phyloP scores from a whole-genome alignment of 1,284 basidiomycete species.

The Heterobasidion parviporum region DNA sequence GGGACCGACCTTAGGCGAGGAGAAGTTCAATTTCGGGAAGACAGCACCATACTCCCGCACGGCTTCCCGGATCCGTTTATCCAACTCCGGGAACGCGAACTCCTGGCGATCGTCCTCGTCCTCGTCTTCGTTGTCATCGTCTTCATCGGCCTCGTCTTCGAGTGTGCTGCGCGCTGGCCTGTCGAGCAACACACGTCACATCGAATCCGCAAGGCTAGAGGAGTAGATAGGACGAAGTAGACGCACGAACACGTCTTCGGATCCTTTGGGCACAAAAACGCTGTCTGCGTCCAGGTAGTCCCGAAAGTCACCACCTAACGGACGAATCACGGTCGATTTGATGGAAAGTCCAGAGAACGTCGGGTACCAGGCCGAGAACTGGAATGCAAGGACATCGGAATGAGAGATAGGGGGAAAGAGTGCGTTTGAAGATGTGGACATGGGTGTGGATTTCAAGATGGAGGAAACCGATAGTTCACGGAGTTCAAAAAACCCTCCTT shows the following conservation, averaged over 20 bases:
- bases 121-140: conserved; percentile 31
- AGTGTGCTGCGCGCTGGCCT: conserved; percentile 47
- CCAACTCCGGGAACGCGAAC: conserved; percentile 74
- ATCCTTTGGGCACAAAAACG: conserved; percentile 77
- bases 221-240: not conserved
- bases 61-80: conserved; percentile 62
- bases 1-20: conserved; percentile 69
- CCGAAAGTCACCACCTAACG: conserved; percentile 57
- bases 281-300: conserved; percentile 76
- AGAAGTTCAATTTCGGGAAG: conserved; percentile 95
- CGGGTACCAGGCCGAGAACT: conserved; percentile 88
- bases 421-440: not conserved
- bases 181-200: conserved; percentile 10
- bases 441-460: not conserved
- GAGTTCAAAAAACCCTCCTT: not conserved
- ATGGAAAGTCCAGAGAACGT: conserved; percentile 63
- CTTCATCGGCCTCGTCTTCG: conserved; percentile 40
- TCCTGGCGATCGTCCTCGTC: conserved; percentile 17
- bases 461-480: not conserved
- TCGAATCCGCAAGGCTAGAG: conserved; percentile 14
- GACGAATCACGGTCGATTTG: conserved; percentile 72
- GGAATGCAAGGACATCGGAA: conserved; percentile 61
- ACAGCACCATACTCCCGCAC: conserved; percentile 72
- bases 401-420: conserved; percentile 46
- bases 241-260: conserved; percentile 58